phyloP scores from a whole-genome alignment of 495 filamentous ascomycete genomes.

The Penicillium alfredii region DNA sequence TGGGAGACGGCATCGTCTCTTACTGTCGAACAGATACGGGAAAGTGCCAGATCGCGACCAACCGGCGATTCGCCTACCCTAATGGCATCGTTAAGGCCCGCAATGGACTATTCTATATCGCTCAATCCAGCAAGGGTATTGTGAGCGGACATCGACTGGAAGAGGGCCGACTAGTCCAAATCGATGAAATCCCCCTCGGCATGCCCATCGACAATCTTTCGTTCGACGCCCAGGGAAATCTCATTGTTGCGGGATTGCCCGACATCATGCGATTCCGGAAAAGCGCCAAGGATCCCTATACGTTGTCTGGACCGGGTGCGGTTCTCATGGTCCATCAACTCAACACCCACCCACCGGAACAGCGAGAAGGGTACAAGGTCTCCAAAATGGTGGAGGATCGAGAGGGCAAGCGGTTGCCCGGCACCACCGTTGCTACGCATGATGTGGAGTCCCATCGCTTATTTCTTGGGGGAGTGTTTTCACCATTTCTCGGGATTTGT shows the following conservation, averaged over 20 bases:
- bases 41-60: constrained; percentile 22
- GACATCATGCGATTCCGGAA: constrained; percentile 12
- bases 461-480: constrained; percentile 7
- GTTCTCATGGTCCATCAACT: constrained; percentile 6
- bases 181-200: constrained; percentile 22
- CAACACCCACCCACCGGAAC: no score
- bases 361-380: no score
- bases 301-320: constrained; percentile 7
- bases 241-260: constrained; percentile 29
- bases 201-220: constrained; percentile 35
- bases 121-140: constrained; percentile 13
- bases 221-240: constrained; percentile 30
- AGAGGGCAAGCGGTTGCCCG: constrained; percentile 4
- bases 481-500: constrained; percentile 10
- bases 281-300: constrained; percentile 5
- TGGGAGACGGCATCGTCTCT: constrained; percentile 11
- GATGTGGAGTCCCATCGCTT: constrained; percentile 3
- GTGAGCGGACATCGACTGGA: constrained; percentile 23
- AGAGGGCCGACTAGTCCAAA: constrained; percentile 11
- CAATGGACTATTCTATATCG: constrained; percentile 30
- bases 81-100: constrained; percentile 29
- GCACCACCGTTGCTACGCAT: constrained; percentile 7
- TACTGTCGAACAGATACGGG: constrained; percentile 16
- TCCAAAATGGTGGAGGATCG: constrained; percentile 9
- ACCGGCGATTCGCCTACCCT: constrained; percentile 14